These are phyloP conservation scores for Kwoniella shandongensis DNA, from an alignment of 768 basidiomycete species.

Conservation along the genomic window DNA sequence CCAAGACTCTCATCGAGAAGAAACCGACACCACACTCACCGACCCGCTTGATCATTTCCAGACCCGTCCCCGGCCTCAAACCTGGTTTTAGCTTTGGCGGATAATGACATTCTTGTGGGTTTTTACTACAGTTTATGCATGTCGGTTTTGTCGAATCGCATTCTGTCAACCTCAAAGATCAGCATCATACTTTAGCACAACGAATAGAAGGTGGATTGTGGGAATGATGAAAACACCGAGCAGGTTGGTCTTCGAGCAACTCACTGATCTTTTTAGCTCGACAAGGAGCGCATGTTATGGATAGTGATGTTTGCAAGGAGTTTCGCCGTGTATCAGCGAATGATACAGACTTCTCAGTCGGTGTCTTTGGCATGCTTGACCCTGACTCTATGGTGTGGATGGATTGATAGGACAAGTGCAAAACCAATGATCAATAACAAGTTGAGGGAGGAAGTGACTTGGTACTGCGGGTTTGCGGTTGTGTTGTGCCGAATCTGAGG, in stretches of 20 bases:
- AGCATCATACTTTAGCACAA: too few species aligned
- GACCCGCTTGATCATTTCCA: constrained; percentile 44
- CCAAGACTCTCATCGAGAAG: neutral
- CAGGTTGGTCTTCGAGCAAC: neutral
- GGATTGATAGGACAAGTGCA: neutral
- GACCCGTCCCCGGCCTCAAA: constrained; percentile 46
- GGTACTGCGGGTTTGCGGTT: too few species aligned
- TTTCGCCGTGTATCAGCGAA: constrained; percentile 1
- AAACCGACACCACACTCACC: constrained; percentile 28
- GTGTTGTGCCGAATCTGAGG: too few species aligned
- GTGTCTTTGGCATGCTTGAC: constrained; percentile 13
- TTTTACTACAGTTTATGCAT: constrained; percentile 31
- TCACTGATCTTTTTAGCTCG: constrained; percentile 40
- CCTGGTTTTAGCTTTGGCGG: constrained; percentile 49
- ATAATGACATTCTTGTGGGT: constrained; percentile 44
- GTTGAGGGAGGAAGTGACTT: neutral
- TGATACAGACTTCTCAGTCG: constrained; percentile 5
- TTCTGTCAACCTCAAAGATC: constrained; percentile 15
- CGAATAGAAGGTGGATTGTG: too few species aligned
- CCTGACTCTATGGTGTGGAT: neutral
- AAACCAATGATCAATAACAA: neutral
- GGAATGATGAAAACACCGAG: too few species aligned
- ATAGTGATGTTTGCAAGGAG: constrained; percentile 7
- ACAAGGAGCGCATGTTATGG: constrained; percentile 44
- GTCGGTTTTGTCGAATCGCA: constrained; percentile 34